Conservation (phyloP, 257 asterid species). For the Solanum pennellii region DNA sequence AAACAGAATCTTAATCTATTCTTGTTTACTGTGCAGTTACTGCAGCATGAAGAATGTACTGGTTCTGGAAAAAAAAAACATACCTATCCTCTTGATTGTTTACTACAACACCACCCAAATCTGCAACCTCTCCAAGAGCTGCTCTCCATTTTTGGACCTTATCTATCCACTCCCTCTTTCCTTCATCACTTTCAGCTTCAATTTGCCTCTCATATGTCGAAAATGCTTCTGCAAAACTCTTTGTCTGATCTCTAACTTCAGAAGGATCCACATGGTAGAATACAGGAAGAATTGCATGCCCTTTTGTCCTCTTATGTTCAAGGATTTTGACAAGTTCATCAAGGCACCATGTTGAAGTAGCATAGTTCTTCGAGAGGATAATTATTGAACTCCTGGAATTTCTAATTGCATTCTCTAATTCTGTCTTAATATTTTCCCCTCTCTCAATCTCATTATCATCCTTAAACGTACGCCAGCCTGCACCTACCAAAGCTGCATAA, state of each 20-base stretch:
- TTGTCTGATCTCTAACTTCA: neutral
- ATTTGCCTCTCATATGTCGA: neutral
- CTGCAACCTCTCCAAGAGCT: neutral
- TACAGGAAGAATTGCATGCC: neutral
- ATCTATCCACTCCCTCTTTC: neutral
- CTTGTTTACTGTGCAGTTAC: neutral
- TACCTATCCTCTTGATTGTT: neutral
- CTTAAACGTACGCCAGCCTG: neutral
- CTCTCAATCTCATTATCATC: neutral
- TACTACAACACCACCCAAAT: neutral
- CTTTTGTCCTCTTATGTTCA: neutral
- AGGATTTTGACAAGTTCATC: neutral
- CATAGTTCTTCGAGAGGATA: neutral
- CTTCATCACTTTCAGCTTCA: neutral
- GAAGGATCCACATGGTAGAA: neutral
- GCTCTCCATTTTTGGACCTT: neutral
- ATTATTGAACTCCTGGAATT: neutral
- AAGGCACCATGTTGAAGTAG: neutral
- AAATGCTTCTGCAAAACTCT: neutral
- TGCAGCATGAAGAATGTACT: neutral
- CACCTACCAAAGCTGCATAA: neutral
- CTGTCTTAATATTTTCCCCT: neutral
- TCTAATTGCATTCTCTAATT: neutral
- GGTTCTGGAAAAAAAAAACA: neutral
- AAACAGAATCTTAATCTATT: neutral